A percentile compares a stretch with the other conserved stretches of the same genome.
Conservation (phyloP, 768 basidiomycete genomes). For the Lepiota subincarnata region DNA sequence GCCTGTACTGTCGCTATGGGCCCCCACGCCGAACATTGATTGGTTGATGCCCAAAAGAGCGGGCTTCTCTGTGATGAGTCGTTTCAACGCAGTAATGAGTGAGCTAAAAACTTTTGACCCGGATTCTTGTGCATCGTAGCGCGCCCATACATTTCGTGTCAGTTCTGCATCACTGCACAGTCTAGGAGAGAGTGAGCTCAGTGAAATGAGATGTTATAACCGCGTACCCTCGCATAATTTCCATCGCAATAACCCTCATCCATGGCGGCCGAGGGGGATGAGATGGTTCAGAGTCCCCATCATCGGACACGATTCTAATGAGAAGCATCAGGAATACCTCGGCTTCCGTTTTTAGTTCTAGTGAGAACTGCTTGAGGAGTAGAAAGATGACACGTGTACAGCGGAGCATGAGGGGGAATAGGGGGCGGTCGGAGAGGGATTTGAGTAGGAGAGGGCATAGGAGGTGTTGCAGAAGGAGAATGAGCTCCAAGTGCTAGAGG, state of each 20-base stretch:
- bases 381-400: conserved; percentile 93
- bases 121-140: conserved; percentile 61
- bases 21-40: conserved; percentile 81
- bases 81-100: conserved; percentile 79
- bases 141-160: conserved; percentile 73
- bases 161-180: conserved; percentile 78
- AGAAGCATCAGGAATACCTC: conserved; percentile 82
- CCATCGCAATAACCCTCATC: conserved; percentile 90
- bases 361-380: conserved; percentile 85
- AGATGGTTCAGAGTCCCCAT: conserved; percentile 28
- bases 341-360: conserved; percentile 74
- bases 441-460: conserved; percentile 89
- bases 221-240: conserved; percentile 80
- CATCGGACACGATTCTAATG: conserved; percentile 60
- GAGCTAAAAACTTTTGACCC: conserved; percentile 72
- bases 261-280: conserved; percentile 59
- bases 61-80: conserved; percentile 87
- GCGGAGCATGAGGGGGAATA: conserved; percentile 86
- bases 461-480: conserved; percentile 84
- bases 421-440: conserved; percentile 73
- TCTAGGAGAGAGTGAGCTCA: conserved; percentile 26
- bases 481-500: conserved; percentile 70
- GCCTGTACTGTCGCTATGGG: conserved; percentile 39
- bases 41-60: conserved; percentile 71
- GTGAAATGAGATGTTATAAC: not conserved